Conservation (phyloP, 2,329 filamentous ascomycete species). For the Leptographium procerum region DNA sequence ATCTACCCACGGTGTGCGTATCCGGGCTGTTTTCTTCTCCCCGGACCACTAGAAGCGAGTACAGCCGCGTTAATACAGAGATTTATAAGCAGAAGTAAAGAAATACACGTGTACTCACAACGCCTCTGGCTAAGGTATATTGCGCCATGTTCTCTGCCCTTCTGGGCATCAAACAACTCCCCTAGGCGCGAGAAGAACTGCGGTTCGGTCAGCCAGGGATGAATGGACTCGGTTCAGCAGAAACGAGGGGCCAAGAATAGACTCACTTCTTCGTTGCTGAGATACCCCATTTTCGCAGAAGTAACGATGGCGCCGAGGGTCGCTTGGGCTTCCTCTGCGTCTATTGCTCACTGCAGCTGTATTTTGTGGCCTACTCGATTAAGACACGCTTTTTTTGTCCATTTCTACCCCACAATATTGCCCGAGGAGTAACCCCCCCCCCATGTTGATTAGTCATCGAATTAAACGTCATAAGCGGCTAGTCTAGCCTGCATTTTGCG, state of each 20-base stretch:
- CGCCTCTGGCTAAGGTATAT: conserved; percentile 69
- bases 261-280: conserved; percentile 28
- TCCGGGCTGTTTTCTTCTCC: neutral
- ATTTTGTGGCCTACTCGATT: too few relatives aligned
- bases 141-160: conserved; percentile 59
- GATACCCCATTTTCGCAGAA: conserved; percentile 18
- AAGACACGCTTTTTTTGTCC: too few relatives aligned
- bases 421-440: neutral
- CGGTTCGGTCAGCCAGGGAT: neutral
- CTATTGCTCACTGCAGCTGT: neutral
- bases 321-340: neutral
- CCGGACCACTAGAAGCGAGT: conserved; percentile 1
- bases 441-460: neutral
- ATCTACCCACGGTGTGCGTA: too few relatives aligned
- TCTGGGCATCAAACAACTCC: conserved; percentile 55
- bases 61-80: neutral
- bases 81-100: neutral
- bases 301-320: neutral
- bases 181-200: conserved; percentile 65
- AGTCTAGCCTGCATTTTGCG: neutral
- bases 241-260: neutral
- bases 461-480: neutral
- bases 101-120: conserved; percentile 32
- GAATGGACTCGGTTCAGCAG: neutral
- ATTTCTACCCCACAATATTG: neutral